Percentiles rank a stretch among this genome's conserved stretches.
Evolutionary conservation across 495 filamentous ascomycete genomes (phyloP).

Genomic region (Xylaria sp.): DNA sequence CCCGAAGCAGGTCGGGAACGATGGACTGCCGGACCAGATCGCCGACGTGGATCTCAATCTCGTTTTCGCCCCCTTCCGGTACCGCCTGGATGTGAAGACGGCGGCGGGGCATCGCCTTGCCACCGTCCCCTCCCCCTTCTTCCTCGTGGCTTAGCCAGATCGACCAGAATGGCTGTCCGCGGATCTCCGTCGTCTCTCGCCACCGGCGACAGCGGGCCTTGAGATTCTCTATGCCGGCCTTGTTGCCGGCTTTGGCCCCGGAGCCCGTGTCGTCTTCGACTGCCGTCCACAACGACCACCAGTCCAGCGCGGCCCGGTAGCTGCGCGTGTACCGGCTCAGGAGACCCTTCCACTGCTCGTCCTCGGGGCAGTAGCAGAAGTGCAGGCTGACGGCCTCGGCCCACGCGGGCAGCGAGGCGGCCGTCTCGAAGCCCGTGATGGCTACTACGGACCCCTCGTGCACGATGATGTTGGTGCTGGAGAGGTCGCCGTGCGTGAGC

Average conservation of each 20-base stretch:
- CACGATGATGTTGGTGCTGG: constrained; percentile 32
- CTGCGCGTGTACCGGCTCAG: constrained; percentile 28
- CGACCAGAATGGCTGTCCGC: neutral
- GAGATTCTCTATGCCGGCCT: neutral
- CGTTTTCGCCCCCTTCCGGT: neutral
- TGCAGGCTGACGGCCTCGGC: constrained; percentile 36
- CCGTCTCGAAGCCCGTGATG: constrained; percentile 36
- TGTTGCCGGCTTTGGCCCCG: too few species aligned
- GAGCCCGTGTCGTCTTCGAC: constrained; percentile 20
- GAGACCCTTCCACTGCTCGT: constrained; percentile 39
- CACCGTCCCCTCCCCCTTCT: too few species aligned
- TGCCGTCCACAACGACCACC: constrained; percentile 39
- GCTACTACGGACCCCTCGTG: constrained; percentile 29
- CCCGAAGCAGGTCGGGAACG: constrained; percentile 27
- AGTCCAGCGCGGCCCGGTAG: constrained; percentile 34
- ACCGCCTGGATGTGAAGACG: neutral
- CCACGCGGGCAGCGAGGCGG: constrained; percentile 36
- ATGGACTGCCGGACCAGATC: constrained; percentile 21
- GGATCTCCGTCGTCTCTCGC: constrained; percentile 14
- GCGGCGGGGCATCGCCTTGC: too few species aligned
- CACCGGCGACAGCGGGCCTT: constrained; percentile 3
- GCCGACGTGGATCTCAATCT: neutral
- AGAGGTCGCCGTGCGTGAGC: constrained; percentile 39
- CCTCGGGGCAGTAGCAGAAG: constrained; percentile 38
- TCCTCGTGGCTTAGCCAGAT: neutral